Percentiles rank a stretch among this genome's conserved stretches.
Evolutionary conservation across 768 basidiomycete species (phyloP).

Genomic region (Sporobolomyces phaffii): DNA sequence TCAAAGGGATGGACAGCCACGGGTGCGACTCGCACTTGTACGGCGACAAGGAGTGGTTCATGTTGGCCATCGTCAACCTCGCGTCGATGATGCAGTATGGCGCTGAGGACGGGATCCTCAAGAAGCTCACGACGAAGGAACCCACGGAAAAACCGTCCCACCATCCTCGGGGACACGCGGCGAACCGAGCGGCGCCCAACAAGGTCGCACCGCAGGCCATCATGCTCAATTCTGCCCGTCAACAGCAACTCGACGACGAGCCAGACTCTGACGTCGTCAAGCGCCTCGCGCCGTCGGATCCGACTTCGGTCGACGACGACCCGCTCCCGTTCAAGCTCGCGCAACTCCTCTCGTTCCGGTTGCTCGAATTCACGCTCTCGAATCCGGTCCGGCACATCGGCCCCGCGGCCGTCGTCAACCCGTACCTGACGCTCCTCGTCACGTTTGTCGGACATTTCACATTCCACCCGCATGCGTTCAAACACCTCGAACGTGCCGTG

Average conservation of each 20-base stretch:
- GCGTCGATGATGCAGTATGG: slow-evolving; percentile 83
- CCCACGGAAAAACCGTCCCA: not conserved
- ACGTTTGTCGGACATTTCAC: slow-evolving; percentile 79
- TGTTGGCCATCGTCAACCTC: slow-evolving; percentile 87
- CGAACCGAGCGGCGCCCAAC: slow-evolving; percentile 3
- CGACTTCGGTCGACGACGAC: slow-evolving; percentile 48
- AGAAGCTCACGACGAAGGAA: slow-evolving; percentile 47
- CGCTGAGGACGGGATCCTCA: slow-evolving; percentile 62
- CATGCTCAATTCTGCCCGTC: slow-evolving; percentile 30
- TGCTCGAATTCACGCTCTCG: slow-evolving; percentile 68
- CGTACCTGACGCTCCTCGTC: slow-evolving; percentile 76
- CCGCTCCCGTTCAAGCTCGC: slow-evolving; percentile 68
- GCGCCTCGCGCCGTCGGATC: slow-evolving; percentile 23
- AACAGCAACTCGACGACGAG: not conserved
- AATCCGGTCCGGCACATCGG: slow-evolving; percentile 52
- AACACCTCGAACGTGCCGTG: slow-evolving; percentile 65
- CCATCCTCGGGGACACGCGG: not conserved
- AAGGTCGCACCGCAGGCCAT: slow-evolving; percentile 33
- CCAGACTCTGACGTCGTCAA: slow-evolving; percentile 32
- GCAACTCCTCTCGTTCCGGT: slow-evolving; percentile 67
- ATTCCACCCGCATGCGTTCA: slow-evolving; percentile 59
- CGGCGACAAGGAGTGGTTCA: slow-evolving; percentile 73
- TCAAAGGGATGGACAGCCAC: not conserved
- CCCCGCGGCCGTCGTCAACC: slow-evolving; percentile 59
- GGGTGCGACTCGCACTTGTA: slow-evolving; percentile 37